Evolutionary conservation across 2,329 filamentous ascomycete genomes (phyloP).

Genomic region (Neodidymelliopsis sp.): DNA sequence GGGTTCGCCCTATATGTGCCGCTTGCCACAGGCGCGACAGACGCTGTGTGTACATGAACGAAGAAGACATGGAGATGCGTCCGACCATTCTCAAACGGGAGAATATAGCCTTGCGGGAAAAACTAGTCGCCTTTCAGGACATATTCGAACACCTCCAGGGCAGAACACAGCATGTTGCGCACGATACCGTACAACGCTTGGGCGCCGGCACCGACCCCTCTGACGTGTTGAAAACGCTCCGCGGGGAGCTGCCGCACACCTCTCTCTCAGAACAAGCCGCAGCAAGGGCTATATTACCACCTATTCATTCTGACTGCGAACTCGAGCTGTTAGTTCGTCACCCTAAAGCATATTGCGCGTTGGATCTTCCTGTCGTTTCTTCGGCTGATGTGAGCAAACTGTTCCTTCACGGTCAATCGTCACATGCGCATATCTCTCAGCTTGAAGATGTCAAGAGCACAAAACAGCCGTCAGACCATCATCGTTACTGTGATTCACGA

Average conservation of each 20-base stretch:
- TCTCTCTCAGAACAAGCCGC: constrained; percentile 14
- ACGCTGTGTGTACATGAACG: constrained; percentile 20
- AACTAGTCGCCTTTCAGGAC: constrained; percentile 11
- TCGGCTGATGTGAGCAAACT: constrained; percentile 9
- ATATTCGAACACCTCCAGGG: constrained; percentile 16
- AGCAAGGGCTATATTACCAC: constrained; percentile 17
- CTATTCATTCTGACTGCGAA: constrained; percentile 20
- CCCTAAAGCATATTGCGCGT: constrained; percentile 14
- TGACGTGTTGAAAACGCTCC: constrained; percentile 15
- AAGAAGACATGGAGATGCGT: constrained; percentile 18
- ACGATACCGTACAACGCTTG: constrained; percentile 18
- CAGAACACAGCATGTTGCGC: constrained; percentile 12
- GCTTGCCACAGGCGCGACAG: constrained; percentile 17
- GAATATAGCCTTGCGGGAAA: constrained; percentile 18
- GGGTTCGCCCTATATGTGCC: constrained; percentile 12
- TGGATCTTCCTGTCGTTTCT: constrained; percentile 15
- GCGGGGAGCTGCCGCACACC: constrained; percentile 8
- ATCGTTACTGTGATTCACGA: constrained; percentile 17
- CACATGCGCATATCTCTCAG: constrained; percentile 2
- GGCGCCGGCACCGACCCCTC: constrained; percentile 11
- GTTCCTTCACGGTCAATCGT: constrained; percentile 5
- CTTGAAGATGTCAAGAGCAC: constrained; percentile 4
- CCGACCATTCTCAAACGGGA: constrained; percentile 21
- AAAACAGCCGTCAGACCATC: background rate
- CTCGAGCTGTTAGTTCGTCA: constrained; percentile 20